A percentile compares a stretch with the other conserved stretches of the same genome.
Evolutionary conservation across 2,329 filamentous ascomycete species (phyloP).

Genomic region (Anisogramma anomala): DNA sequence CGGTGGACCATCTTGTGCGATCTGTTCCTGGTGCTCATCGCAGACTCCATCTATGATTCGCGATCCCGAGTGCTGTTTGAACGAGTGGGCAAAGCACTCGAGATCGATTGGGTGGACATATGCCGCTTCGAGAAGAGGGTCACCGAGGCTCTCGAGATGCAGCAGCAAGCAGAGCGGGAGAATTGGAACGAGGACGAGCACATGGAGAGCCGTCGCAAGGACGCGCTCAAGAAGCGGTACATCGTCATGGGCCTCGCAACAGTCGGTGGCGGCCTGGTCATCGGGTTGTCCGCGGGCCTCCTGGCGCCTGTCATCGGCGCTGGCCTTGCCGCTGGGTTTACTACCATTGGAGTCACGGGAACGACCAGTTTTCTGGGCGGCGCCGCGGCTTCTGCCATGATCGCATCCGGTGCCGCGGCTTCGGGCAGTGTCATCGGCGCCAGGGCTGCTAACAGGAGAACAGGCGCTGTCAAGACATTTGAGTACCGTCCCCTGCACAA

Average conservation of each 20-base stretch:
- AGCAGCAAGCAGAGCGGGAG: conserved; percentile 85
- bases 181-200: conserved; percentile 97
- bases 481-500: conserved; percentile 95
- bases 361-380: conserved; percentile 84
- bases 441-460: conserved; percentile 74
- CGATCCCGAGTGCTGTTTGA: conserved; percentile 78
- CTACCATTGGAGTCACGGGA: conserved; percentile 83
- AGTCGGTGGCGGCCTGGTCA: conserved; percentile 87
- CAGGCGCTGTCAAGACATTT: conserved; percentile 87
- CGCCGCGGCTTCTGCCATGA: conserved; percentile 83
- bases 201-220: conserved; percentile 74
- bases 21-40: conserved; percentile 86
- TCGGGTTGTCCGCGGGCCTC: conserved; percentile 84
- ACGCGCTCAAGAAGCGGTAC: conserved; percentile 69
- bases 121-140: conserved; percentile 95
- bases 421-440: conserved; percentile 80
- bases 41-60: conserved; percentile 87
- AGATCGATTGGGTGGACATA: conserved; percentile 83
- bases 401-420: conserved; percentile 78
- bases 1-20: conserved; percentile 96
- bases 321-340: conserved; percentile 86
- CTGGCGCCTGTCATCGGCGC: conserved; percentile 89
- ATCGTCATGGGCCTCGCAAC: conserved; percentile 96
- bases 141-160: conserved; percentile 94
- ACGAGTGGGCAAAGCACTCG: conserved; percentile 65